A percentile compares a stretch with the other conserved stretches of the same genome.
Evolutionary conservation across 768 basidiomycete genomes (phyloP).

Genomic region (Calocybe indica): DNA sequence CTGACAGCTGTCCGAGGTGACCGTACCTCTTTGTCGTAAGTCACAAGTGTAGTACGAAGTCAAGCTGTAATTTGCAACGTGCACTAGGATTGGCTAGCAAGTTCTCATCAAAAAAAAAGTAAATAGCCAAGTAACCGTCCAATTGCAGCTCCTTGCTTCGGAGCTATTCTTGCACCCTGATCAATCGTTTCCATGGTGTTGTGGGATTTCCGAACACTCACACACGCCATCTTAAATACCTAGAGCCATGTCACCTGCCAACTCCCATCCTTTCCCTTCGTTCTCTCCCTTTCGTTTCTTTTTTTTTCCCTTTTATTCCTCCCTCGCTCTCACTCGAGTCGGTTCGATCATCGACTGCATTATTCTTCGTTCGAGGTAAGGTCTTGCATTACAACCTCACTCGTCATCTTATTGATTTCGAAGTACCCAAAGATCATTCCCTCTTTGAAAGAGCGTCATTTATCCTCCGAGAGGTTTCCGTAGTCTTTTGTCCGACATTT

Average conservation of each 20-base stretch:
- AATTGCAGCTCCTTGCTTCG: too few relatives aligned
- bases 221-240: constrained; percentile 17
- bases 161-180: too few relatives aligned
- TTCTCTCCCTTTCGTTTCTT: constrained; percentile 22
- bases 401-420: too few relatives aligned
- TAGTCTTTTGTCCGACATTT: constrained; percentile 36
- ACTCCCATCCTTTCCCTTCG: constrained; percentile 14
- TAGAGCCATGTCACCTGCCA: constrained; percentile 1
- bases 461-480: constrained; percentile 53
- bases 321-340: constrained; percentile 44
- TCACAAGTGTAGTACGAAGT: too few relatives aligned
- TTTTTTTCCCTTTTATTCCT: constrained; percentile 31
- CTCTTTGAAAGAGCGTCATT: constrained; percentile 67
- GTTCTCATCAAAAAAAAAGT: too few relatives aligned
- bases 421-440: constrained; percentile 10
- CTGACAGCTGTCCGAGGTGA: constrained; percentile 7
- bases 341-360: constrained; percentile 63
- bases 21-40: constrained; percentile 4
- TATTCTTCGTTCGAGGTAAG: constrained; percentile 53
- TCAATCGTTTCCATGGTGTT: constrained; percentile 28
- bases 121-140: too few relatives aligned
- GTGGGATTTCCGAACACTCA: constrained; percentile 11
- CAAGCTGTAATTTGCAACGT: too few relatives aligned
- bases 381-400: not conserved
- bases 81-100: too few relatives aligned